phyloP scores from a whole-genome alignment of 805 yeast genomes.

The Blastobotrys terrestris region DNA sequence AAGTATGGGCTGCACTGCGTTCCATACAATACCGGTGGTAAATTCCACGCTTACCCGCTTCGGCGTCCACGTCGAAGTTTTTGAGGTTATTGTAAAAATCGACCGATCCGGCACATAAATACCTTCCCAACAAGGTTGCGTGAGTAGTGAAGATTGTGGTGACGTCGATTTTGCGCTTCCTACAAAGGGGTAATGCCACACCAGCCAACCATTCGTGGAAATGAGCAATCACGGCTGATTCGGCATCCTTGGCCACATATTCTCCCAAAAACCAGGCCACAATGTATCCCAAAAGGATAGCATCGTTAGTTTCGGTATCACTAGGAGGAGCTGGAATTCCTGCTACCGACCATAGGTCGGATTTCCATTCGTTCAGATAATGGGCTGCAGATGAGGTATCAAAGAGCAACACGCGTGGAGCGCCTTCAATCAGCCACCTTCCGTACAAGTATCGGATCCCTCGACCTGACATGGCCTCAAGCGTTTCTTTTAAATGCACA shows the following conservation, averaged over 20 bases:
- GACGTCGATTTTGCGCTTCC: constrained; percentile 86
- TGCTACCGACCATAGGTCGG: constrained; percentile 84
- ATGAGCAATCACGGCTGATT: constrained; percentile 87
- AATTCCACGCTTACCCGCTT: constrained; percentile 96
- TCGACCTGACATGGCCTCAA: constrained; percentile 72
- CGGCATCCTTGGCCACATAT: constrained; percentile 72
- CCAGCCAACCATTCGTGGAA: constrained; percentile 99
- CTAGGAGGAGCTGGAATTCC: constrained; percentile 92
- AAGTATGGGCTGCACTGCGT: constrained; percentile 91
- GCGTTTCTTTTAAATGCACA: constrained; percentile 48
- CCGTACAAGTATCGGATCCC: constrained; percentile 85
- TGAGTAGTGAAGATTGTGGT: constrained; percentile 96
- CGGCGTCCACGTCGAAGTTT: constrained; percentile 90
- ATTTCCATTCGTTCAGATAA: constrained; percentile 84
- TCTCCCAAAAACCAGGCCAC: constrained; percentile 98
- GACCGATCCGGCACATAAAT: constrained; percentile 92
- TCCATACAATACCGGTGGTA: constrained; percentile 96
- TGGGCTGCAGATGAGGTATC: constrained; percentile 70
- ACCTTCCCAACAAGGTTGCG: constrained; percentile 92
- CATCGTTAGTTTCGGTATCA: constrained; percentile 86
- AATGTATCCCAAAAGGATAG: constrained; percentile 83
- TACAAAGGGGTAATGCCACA: constrained; percentile 85
- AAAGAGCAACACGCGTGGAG: constrained; percentile 86
- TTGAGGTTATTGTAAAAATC: constrained; percentile 92
- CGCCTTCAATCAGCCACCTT: constrained; percentile 96